Percentiles rank a stretch among this genome's conserved stretches.
Conservation (phyloP, 1,284 basidiomycete species). For the Xerocomus amazonicus region DNA sequence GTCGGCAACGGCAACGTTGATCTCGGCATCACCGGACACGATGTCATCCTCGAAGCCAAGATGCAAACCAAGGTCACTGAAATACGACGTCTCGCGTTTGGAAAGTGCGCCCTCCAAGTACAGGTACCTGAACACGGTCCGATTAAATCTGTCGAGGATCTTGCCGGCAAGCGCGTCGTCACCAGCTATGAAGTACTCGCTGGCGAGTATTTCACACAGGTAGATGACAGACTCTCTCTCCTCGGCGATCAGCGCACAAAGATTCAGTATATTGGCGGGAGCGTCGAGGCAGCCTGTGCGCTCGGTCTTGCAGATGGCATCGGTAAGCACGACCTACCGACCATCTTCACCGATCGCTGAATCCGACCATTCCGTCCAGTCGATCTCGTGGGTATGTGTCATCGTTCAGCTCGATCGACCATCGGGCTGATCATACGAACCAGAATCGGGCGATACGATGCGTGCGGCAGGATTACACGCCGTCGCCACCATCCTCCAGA, state of each 20-base stretch:
- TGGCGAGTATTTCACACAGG: conserved; percentile 69
- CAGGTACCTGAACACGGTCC: conserved; percentile 85
- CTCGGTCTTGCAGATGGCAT: conserved; percentile 97
- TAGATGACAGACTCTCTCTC: conserved; percentile 63
- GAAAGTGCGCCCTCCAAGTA: conserved; percentile 92
- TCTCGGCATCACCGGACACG: conserved; percentile 92
- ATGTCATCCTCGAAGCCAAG: conserved; percentile 90
- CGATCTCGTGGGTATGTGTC: conserved; percentile 80
- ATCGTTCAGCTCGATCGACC: not conserved
- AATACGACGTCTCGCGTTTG: conserved; percentile 85
- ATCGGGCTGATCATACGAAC: not conserved
- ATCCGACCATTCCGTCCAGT: conserved; percentile 49
- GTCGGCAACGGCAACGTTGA: conserved; percentile 97
- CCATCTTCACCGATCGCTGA: not conserved
- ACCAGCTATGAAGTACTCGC: conserved; percentile 92
- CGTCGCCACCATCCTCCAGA: conserved; percentile 84
- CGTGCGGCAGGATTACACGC: conserved; percentile 94
- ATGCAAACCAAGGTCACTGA: conserved; percentile 80
- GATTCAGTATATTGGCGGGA: conserved; percentile 96
- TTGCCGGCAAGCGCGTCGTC: conserved; percentile 90
- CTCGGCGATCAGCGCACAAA: conserved; percentile 58
- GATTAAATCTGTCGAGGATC: conserved; percentile 71
- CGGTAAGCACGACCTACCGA: conserved; percentile 49
- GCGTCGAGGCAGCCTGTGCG: conserved; percentile 97
- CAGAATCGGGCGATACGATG: conserved; percentile 99